Conservation (phyloP, 2,329 filamentous ascomycete genomes). For the Curvularia lunata region DNA sequence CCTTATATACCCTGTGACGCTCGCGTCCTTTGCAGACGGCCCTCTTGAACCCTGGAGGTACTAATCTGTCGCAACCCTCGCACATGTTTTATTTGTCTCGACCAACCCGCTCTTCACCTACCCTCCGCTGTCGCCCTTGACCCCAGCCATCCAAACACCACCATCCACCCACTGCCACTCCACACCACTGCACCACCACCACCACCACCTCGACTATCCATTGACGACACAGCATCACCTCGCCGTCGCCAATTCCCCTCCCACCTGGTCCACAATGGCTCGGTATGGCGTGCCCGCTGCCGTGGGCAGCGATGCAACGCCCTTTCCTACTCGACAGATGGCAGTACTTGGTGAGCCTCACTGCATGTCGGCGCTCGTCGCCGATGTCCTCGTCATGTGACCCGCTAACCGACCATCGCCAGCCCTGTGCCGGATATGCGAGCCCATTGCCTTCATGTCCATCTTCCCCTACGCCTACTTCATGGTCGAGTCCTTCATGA, state of each 20-base stretch:
- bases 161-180: slow-evolving; percentile 8
- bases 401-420: slow-evolving; percentile 9
- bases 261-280: slow-evolving; percentile 36
- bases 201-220: not conserved
- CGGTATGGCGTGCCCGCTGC: slow-evolving; percentile 37
- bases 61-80: slow-evolving; percentile 33
- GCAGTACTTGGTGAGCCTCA: slow-evolving; percentile 59
- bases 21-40: slow-evolving; percentile 39
- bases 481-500: slow-evolving; percentile 92
- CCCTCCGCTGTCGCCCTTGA: slow-evolving; percentile 11
- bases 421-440: slow-evolving; percentile 95
- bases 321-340: slow-evolving; percentile 66
- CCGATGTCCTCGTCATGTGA: not conserved
- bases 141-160: slow-evolving; percentile 4
- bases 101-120: slow-evolving; percentile 16
- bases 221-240: slow-evolving; percentile 21
- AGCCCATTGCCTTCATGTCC: slow-evolving; percentile 99
- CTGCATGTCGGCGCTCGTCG: not conserved
- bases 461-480: slow-evolving; percentile 99
- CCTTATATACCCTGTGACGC: slow-evolving; percentile 49
- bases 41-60: slow-evolving; percentile 34
- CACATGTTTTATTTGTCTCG: slow-evolving; percentile 42
- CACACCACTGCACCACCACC: slow-evolving; percentile 18
- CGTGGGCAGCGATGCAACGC: slow-evolving; percentile 43
- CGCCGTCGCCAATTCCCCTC: slow-evolving; percentile 21